Evolutionary conservation across 2,329 filamentous ascomycete genomes (phyloP).

Genomic region (Trichoderma aggressivum): DNA sequence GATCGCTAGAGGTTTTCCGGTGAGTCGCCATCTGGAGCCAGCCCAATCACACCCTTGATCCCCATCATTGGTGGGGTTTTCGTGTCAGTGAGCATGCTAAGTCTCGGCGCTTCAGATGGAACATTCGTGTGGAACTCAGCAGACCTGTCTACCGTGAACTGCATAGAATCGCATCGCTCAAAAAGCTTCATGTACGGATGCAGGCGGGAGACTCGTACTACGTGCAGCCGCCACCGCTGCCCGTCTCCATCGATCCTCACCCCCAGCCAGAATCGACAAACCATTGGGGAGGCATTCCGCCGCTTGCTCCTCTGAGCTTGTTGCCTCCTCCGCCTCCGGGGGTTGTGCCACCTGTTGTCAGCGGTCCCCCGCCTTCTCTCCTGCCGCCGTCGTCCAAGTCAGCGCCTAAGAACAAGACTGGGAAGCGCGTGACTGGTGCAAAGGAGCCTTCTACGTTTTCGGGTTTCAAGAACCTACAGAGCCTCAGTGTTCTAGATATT

Average conservation of each 20-base stretch:
- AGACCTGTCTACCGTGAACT: slow-evolving; percentile 55
- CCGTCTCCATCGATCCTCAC: slow-evolving; percentile 28
- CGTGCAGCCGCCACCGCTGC: slow-evolving; percentile 46
- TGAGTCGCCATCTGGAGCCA: slow-evolving; percentile 31
- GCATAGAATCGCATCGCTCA: slow-evolving; percentile 51
- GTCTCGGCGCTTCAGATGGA: slow-evolving; percentile 45
- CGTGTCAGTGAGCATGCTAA: neutral
- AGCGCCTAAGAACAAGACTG: slow-evolving; percentile 31
- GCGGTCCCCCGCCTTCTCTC: slow-evolving; percentile 30
- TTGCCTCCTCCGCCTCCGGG: slow-evolving; percentile 20
- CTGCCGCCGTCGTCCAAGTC: slow-evolving; percentile 37
- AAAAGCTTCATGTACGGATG: slow-evolving; percentile 55
- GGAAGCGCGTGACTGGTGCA: slow-evolving; percentile 30
- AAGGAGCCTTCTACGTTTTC: slow-evolving; percentile 53
- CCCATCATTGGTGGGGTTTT: neutral
- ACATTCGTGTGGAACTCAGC: slow-evolving; percentile 61
- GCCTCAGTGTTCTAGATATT: slow-evolving; percentile 56
- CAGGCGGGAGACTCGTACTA: slow-evolving; percentile 57
- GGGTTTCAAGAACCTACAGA: slow-evolving; percentile 54
- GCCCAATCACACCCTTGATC: neutral
- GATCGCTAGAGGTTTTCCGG: slow-evolving; percentile 54
- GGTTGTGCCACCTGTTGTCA: slow-evolving; percentile 22
- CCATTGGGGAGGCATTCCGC: slow-evolving; percentile 30
- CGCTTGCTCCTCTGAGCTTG: slow-evolving; percentile 20
- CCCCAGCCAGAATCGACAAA: slow-evolving; percentile 32